Evolutionary conservation across 2,329 filamentous ascomycete species (phyloP).

Genomic region (Diaporthe ilicicola): DNA sequence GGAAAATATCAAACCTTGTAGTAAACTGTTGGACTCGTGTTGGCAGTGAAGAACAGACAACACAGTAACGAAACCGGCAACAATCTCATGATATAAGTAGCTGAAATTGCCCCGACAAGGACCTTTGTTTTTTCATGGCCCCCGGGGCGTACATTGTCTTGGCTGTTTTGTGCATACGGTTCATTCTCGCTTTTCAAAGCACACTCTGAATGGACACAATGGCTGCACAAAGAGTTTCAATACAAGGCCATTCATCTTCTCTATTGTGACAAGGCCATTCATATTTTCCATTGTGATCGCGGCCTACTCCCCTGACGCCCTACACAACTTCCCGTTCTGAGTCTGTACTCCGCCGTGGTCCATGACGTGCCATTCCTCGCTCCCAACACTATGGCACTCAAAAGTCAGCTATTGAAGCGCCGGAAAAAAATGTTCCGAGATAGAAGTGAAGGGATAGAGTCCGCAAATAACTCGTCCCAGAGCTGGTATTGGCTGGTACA

Average conservation of each 20-base stretch:
- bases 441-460: no score
- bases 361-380: conserved; percentile 20
- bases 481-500: no score
- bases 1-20: background rate
- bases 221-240: background rate
- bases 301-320: background rate
- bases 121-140: background rate
- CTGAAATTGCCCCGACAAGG: background rate
- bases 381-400: conserved; percentile 20
- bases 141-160: background rate
- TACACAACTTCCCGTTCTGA: conserved; percentile 28
- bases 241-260: background rate
- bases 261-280: background rate
- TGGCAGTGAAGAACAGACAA: background rate
- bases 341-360: conserved; percentile 20
- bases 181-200: background rate
- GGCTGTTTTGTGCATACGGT: background rate
- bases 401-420: background rate
- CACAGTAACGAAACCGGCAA: background rate
- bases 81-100: background rate
- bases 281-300: background rate
- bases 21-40: background rate
- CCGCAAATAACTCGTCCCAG: no score
- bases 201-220: background rate
- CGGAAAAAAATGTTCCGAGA: no score